A percentile compares a stretch with the other conserved stretches of the same genome.
These are phyloP conservation scores for Plasmodium gaboni DNA, from an alignment of 169 alveolate genomes.

Conservation along the genomic window DNA sequence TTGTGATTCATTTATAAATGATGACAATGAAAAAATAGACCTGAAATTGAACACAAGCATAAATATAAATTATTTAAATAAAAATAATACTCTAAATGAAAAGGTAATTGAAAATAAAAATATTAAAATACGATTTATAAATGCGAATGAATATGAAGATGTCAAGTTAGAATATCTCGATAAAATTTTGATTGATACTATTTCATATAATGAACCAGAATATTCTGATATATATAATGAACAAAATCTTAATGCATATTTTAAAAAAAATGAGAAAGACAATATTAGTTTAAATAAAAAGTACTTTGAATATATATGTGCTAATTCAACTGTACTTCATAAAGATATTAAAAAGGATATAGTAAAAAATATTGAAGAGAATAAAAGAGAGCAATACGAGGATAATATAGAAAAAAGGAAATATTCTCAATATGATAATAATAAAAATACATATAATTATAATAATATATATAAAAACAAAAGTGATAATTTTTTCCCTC, in stretches of 20 bases:
- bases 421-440: background rate
- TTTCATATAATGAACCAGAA: slow-evolving; percentile 57
- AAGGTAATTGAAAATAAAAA: slow-evolving; percentile 21
- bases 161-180: slow-evolving; percentile 37
- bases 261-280: slow-evolving; percentile 44
- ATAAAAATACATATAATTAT: no score
- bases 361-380: background rate
- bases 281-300: background rate
- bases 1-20: slow-evolving; percentile 10
- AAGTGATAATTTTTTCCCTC: no score
- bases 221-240: slow-evolving; percentile 50
- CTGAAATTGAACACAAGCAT: slow-evolving; percentile 19
- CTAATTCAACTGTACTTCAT: slow-evolving; percentile 29
- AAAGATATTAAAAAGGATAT: slow-evolving; percentile 13
- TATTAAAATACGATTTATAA: slow-evolving; percentile 30
- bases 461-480: no score
- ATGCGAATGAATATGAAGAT: slow-evolving; percentile 39
- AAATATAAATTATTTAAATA: slow-evolving; percentile 37
- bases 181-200: slow-evolving; percentile 24
- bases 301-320: slow-evolving; percentile 30
- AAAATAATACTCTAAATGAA: slow-evolving; percentile 39
- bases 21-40: slow-evolving; percentile 28
- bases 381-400: background rate
- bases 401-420: background rate
- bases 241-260: slow-evolving; percentile 35